These are phyloP conservation scores for Golovinomyces cichoracearum DNA, from an alignment of 2,329 filamentous ascomycete genomes.

Conservation along the genomic window DNA sequence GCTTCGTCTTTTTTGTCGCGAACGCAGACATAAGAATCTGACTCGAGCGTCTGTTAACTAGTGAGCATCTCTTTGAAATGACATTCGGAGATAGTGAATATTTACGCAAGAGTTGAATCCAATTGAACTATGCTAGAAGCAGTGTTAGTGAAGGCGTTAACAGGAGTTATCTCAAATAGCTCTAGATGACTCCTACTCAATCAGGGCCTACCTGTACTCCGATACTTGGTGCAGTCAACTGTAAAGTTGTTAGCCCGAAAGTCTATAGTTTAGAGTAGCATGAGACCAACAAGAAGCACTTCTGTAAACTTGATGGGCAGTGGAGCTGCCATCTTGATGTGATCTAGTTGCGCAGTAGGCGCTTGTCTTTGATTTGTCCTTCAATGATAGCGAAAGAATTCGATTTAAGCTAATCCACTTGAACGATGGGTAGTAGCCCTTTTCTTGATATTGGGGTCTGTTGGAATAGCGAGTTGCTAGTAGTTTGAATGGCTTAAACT, in stretches of 20 bases:
- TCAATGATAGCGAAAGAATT: not conserved
- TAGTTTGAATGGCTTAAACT: too few relatives aligned
- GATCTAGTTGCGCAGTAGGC: slow-evolving; percentile 10
- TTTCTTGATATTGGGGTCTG: too few relatives aligned
- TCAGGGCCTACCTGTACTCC: slow-evolving; percentile 21
- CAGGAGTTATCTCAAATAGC: not conserved
- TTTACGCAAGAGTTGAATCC: slow-evolving; percentile 70
- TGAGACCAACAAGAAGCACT: slow-evolving; percentile 47
- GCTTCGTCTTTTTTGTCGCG: slow-evolving; percentile 75
- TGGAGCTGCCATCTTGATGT: slow-evolving; percentile 21
- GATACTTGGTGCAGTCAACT: slow-evolving; percentile 27
- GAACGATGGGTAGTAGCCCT: too few relatives aligned
- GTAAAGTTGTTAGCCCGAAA: slow-evolving; percentile 14
- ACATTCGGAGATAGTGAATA: slow-evolving; percentile 9
- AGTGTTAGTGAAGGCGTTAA: slow-evolving; percentile 6
- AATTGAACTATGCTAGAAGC: slow-evolving; percentile 38
- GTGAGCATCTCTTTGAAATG: not conserved
- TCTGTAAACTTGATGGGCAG: slow-evolving; percentile 85
- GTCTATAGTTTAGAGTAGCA: not conserved
- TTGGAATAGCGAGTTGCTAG: too few relatives aligned
- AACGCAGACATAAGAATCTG: slow-evolving; percentile 86
- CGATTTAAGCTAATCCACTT: too few relatives aligned
- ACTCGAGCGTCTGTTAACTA: slow-evolving; percentile 62
- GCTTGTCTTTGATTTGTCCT: slow-evolving; percentile 3
- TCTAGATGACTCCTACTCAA: not conserved